Evolutionary conservation across 768 basidiomycete species (phyloP).

Genomic region (Mycena indigotica): DNA sequence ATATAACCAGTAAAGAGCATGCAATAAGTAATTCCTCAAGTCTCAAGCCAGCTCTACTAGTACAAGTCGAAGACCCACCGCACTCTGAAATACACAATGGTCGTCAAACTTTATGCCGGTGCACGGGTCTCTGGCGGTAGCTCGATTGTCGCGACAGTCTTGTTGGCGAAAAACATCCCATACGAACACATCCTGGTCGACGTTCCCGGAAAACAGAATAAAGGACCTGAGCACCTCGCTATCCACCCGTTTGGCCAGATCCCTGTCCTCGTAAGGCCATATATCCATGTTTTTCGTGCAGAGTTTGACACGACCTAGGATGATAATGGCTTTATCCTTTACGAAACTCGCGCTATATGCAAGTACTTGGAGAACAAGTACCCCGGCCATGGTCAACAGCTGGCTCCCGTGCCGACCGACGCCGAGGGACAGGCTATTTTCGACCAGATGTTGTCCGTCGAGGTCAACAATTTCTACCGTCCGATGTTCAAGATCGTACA

Average conservation of each 20-base stretch:
- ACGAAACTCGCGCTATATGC: conserved; percentile 62
- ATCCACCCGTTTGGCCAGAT: neutral
- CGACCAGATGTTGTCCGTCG: conserved; percentile 53
- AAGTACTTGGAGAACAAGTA: conserved; percentile 63
- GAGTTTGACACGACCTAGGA: conserved; percentile 32
- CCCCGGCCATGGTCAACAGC: conserved; percentile 43
- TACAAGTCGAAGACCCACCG: too few species aligned
- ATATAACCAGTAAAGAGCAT: too few species aligned
- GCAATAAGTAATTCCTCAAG: too few species aligned
- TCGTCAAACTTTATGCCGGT: neutral
- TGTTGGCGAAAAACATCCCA: neutral
- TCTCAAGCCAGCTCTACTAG: too few species aligned
- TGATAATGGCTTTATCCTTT: conserved; percentile 63
- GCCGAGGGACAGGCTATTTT: conserved; percentile 42
- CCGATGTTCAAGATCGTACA: conserved; percentile 2
- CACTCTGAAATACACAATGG: neutral
- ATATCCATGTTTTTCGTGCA: neutral
- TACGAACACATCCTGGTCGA: neutral
- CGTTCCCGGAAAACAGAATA: neutral
- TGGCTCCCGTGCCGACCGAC: conserved; percentile 44
- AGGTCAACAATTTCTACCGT: conserved; percentile 46
- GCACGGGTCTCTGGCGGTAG: neutral
- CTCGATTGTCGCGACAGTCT: neutral
- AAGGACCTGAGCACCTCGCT: neutral
- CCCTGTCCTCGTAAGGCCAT: neutral